Base-by-base conservation (phyloP, 495 filamentous ascomycete genomes). In the Talaromyces ruber region DNA sequence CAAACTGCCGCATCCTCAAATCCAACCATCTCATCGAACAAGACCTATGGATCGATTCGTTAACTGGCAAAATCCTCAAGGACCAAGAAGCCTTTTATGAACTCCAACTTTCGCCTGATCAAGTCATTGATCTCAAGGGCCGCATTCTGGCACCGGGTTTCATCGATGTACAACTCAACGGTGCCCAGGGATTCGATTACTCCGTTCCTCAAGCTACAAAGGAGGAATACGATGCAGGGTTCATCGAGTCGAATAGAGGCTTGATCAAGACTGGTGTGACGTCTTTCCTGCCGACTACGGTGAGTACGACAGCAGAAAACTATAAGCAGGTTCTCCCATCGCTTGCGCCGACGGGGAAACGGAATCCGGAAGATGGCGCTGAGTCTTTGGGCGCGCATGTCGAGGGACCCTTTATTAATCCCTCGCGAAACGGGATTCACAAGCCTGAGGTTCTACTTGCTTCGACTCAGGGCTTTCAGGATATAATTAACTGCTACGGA, bases 101-200 rank as follows among this genome's bases (percentile, higher is more conserved):
- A 61, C 77, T 88, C 50, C 81, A 87, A 26, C 68, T 79, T 16
- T 76, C 71, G 0, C 74, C 77, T 14, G 72, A 79, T 69, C 73
- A 79, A 62, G 71, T 86, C 58, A 76, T 94, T 65, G 82, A 96
- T 65, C 83, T 94, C 12, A 79, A 83, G n/a, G 88, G 88, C 53
- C 86, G 87, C 63, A 91, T 94, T 66, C 65, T 96, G 24, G 83
- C 89, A 12, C 90, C 91, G 0, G 91, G 90, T 14, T 81, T 94
- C 65, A 90, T 95, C 66, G 91, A 96, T 67, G 85, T 89, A 54
- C 91, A 96, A 68, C 81, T 93, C 52, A 96, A 96, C 66, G 91
- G 91, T 47, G 89, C 87, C 6, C 88, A 88, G 63, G 91, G 91
- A 52, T 91, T 93, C 76, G 90, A 94, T 74, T 93, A 93, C 71